Conservation (phyloP, 345 rosid species). For the Streptanthus diversifolius region DNA sequence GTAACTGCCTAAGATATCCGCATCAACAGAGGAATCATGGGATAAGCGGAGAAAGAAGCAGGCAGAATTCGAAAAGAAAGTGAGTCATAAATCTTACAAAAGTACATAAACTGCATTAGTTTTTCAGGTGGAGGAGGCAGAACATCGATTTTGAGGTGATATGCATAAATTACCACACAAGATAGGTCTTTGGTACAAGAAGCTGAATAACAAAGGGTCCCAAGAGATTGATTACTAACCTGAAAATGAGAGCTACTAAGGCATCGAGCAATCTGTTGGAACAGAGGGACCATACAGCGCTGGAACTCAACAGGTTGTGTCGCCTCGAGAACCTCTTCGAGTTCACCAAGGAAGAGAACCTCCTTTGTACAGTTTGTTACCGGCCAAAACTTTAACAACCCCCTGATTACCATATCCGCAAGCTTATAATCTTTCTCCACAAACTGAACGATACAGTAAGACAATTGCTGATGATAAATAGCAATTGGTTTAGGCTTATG, state of each 20-base stretch:
- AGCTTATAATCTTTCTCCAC: conserved; percentile 94
- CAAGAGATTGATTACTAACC: conserved; percentile 47
- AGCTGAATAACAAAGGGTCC: too few relatives aligned
- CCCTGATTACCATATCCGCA: conserved; percentile 75
- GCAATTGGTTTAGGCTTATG: conserved; percentile 75
- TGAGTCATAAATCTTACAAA: not conserved
- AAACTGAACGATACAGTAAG: conserved; percentile 79
- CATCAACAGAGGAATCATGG: not conserved
- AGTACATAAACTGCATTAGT: not conserved
- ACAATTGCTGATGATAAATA: conserved; percentile 75
- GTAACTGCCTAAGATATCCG: not conserved
- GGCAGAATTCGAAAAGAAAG: too few relatives aligned
- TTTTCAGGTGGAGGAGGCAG: not conserved
- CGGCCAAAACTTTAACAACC: conserved; percentile 89
- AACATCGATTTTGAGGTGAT: not conserved
- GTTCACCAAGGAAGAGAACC: conserved; percentile 86
- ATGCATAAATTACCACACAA: not conserved
- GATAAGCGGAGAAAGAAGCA: not conserved
- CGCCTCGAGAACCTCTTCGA: conserved; percentile 89
- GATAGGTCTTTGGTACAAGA: not conserved
- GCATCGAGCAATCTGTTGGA: conserved; percentile 76
- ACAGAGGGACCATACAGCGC: conserved; percentile 79
- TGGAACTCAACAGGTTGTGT: conserved; percentile 84
- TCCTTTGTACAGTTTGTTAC: conserved; percentile 81
- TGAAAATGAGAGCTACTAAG: conserved; percentile 88